These are phyloP conservation scores for Chlorencoelia australis DNA, from an alignment of 2,329 filamentous ascomycete genomes.

Conservation along the genomic window DNA sequence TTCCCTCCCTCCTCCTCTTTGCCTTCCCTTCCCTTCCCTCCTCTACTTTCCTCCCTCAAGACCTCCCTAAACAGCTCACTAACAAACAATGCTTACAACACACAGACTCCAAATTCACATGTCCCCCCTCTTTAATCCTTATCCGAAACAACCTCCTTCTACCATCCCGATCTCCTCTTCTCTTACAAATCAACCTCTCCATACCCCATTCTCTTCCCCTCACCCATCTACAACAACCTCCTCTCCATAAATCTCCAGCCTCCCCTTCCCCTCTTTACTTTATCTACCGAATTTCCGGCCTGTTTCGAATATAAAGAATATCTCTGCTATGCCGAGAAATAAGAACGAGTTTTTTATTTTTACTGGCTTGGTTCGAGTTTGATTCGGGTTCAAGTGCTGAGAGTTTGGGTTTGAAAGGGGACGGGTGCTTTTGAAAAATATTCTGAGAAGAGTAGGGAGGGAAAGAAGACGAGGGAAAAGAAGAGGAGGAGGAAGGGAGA, in stretches of 20 bases:
- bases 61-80: too few species aligned
- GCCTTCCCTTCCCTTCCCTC: constrained; percentile 15
- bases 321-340: background rate
- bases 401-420: background rate
- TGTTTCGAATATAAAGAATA: constrained; percentile 15
- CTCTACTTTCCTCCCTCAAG: constrained; percentile 19
- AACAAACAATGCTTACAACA: background rate
- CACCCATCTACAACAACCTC: too few species aligned
- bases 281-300: constrained; percentile 14
- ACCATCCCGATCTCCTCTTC: background rate
- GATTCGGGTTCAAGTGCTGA: background rate
- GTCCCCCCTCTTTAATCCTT: background rate
- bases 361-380: too few species aligned
- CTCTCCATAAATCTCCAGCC: background rate
- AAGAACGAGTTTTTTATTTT: too few species aligned
- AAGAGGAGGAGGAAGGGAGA: background rate
- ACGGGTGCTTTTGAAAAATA: background rate
- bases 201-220: too few species aligned
- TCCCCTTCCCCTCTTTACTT: constrained; percentile 16
- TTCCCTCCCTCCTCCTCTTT: constrained; percentile 3
- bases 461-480: background rate
- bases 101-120: background rate
- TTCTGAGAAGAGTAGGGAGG: background rate
- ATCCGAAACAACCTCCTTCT: background rate
- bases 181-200: background rate